Conservation (phyloP, 208 protist genomes). For the Leptomonas seymouri region DNA sequence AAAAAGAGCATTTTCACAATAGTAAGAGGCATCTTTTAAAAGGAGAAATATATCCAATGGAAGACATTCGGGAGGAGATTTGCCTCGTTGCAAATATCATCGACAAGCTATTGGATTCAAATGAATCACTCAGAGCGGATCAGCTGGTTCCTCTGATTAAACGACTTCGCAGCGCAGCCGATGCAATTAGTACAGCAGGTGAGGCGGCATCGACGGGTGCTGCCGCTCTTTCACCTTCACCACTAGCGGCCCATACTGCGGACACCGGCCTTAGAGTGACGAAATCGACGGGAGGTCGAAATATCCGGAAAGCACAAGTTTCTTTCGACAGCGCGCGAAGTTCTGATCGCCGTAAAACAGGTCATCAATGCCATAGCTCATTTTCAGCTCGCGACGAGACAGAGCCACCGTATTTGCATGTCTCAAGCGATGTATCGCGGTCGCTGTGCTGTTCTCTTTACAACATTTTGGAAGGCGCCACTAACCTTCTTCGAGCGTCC, state of each 20-base stretch:
- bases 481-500: constrained; percentile 56
- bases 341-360: not conserved
- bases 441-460: constrained; percentile 70
- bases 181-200: constrained; percentile 9
- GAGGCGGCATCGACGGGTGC: not conserved
- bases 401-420: constrained; percentile 21
- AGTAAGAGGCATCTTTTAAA: not conserved
- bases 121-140: constrained; percentile 39
- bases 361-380: not conserved
- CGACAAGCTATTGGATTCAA: constrained; percentile 41
- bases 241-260: not conserved
- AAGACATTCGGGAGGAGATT: constrained; percentile 45
- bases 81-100: constrained; percentile 65
- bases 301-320: not conserved
- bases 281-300: not conserved
- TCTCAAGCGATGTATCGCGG: constrained; percentile 76
- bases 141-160: constrained; percentile 45
- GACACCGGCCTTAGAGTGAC: not conserved
- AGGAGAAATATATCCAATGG: too few relatives aligned
- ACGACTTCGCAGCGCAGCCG: constrained; percentile 40
- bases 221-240: not conserved
- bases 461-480: constrained; percentile 75
- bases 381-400: not conserved
- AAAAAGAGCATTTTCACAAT: not conserved
- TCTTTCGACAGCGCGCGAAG: not conserved